phyloP scores from a whole-genome alignment of 106 monocot species.

The Triglochin maritima region DNA sequence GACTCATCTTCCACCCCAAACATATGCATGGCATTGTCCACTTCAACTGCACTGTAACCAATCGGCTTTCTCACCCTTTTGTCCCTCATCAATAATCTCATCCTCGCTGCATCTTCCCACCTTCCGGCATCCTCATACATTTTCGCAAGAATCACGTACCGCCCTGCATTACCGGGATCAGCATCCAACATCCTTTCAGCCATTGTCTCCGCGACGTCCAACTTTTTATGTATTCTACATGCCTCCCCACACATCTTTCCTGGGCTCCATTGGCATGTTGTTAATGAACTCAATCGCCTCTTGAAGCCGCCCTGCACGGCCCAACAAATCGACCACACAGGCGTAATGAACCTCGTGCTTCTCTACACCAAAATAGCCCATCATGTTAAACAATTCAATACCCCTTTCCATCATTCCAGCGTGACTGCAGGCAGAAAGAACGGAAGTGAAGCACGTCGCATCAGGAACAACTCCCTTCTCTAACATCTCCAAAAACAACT shows the following conservation, averaged over 20 bases:
- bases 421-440: conserved; percentile 47
- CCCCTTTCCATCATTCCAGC: conserved; percentile 39
- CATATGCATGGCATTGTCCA: conserved; percentile 14
- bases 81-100: conserved; percentile 35
- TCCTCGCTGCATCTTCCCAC: conserved; percentile 31
- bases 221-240: conserved; percentile 17
- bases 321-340: conserved; percentile 46
- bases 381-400: conserved; percentile 21
- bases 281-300: conserved; percentile 26
- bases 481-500: conserved; percentile 27
- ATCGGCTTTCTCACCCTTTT: conserved; percentile 35
- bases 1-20: conserved; percentile 50
- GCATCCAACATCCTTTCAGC: conserved; percentile 25
- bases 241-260: conserved; percentile 34
- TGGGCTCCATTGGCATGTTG: conserved; percentile 17
- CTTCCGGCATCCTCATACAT: conserved; percentile 35
- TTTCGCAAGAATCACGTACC: conserved; percentile 21
- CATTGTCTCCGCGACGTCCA: conserved; percentile 20
- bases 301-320: conserved; percentile 22
- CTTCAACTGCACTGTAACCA: conserved; percentile 40
- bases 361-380: conserved; percentile 21
- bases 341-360: conserved; percentile 30
- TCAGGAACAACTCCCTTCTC: conserved; percentile 16
- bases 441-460: conserved; percentile 23
- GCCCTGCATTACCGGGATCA: conserved; percentile 37